A percentile compares a stretch with the other conserved stretches of the same genome.
phyloP scores from a whole-genome alignment of 441 rosid species.

The Capsella rubella region DNA sequence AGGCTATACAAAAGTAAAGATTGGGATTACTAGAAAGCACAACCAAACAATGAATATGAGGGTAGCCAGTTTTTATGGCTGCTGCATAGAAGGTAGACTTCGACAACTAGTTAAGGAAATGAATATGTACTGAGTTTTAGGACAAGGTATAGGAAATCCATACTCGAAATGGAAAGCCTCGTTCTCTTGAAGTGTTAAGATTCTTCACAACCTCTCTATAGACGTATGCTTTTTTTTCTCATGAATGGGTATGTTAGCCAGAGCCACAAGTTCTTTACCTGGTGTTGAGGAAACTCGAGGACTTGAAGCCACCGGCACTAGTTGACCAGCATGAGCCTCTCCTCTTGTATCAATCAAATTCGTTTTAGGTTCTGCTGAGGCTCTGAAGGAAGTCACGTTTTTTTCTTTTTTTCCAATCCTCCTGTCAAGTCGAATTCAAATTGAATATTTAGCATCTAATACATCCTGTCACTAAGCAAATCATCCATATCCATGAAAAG shows the following conservation, averaged over 20 bases:
- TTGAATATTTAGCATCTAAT: slow-evolving; percentile 8
- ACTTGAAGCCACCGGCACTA: slow-evolving; percentile 61
- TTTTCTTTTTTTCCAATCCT: slow-evolving; percentile 88
- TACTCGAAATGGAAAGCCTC: slow-evolving; percentile 81
- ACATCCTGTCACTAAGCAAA: slow-evolving; percentile 21
- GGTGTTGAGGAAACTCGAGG: slow-evolving; percentile 65
- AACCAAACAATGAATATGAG: slow-evolving; percentile 9
- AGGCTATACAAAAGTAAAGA: slow-evolving; percentile 54
- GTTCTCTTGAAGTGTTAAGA: slow-evolving; percentile 82
- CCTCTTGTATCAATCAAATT: slow-evolving; percentile 57
- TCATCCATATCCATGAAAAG: neutral
- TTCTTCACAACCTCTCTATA: slow-evolving; percentile 84
- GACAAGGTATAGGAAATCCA: slow-evolving; percentile 39
- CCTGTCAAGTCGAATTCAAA: slow-evolving; percentile 58
- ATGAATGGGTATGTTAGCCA: slow-evolving; percentile 64
- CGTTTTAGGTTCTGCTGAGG: slow-evolving; percentile 83
- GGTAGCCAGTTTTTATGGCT: slow-evolving; percentile 3
- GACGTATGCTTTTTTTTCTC: slow-evolving; percentile 76
- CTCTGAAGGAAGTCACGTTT: slow-evolving; percentile 95
- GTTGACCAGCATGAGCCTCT: slow-evolving; percentile 59
- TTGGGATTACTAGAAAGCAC: slow-evolving; percentile 32
- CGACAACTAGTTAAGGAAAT: slow-evolving; percentile 9
- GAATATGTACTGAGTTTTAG: neutral
- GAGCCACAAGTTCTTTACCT: slow-evolving; percentile 68
- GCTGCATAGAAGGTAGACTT: slow-evolving; percentile 23